Conservation (phyloP, 2,329 filamentous ascomycete genomes). For the Monosporascus sp. region DNA sequence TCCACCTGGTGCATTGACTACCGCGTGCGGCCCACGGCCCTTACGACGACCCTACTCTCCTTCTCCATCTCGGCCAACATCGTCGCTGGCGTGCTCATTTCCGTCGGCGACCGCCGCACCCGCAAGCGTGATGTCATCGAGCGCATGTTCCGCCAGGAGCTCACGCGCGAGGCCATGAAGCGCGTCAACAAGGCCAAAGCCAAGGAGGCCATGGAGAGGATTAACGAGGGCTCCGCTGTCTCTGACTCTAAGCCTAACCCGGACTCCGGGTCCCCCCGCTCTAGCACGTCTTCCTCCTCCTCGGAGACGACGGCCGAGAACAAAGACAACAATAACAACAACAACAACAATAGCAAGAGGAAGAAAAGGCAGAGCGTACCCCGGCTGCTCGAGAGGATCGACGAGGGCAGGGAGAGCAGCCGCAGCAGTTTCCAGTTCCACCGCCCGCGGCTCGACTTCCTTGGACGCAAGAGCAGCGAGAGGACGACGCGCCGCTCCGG, state of each 20-base stretch:
- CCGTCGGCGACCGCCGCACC: slow-evolving; percentile 68
- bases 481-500: not conserved
- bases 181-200: not conserved
- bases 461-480: not conserved
- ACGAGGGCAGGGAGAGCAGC: not conserved
- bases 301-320: not conserved
- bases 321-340: not conserved
- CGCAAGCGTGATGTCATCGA: slow-evolving; percentile 83
- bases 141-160: slow-evolving; percentile 67
- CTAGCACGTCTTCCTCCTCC: too few species aligned
- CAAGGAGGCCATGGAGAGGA: not conserved
- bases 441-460: not conserved
- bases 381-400: not conserved
- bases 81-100: slow-evolving; percentile 69
- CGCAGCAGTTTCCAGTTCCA: not conserved
- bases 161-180: slow-evolving; percentile 52
- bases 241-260: too few species aligned
- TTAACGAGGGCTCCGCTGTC: too few species aligned
- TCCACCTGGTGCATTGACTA: slow-evolving; percentile 77
- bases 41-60: slow-evolving; percentile 77
- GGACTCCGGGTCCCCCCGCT: too few species aligned
- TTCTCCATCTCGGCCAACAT: slow-evolving; percentile 76
- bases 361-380: not conserved
- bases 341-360: not conserved
- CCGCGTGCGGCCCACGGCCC: slow-evolving; percentile 59